These are phyloP conservation scores for Areca catechu DNA, from an alignment of 176 grass and related monocot species.

Conservation along the genomic window DNA sequence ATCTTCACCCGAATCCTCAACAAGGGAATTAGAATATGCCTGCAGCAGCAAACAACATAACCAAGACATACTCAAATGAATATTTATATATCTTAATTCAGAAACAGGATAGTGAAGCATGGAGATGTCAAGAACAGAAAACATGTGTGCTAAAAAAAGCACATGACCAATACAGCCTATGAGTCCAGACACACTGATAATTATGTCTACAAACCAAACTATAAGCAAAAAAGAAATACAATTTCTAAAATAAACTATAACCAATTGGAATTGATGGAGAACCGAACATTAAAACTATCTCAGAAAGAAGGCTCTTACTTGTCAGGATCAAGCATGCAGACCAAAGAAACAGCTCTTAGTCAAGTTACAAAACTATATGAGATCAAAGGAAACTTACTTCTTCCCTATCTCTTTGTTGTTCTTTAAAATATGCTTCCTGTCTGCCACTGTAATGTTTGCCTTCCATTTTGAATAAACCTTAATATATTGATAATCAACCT, in stretches of 20 bases:
- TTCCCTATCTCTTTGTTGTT: conserved; percentile 3
- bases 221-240: not conserved
- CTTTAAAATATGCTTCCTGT: conserved; percentile 2
- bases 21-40: conserved; percentile 2
- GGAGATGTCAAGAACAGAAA: too few species aligned
- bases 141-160: too few species aligned
- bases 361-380: not conserved
- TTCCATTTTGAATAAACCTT: conserved; percentile 3
- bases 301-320: too few species aligned
- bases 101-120: too few species aligned
- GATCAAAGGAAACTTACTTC: not conserved
- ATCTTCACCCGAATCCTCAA: conserved; percentile 27
- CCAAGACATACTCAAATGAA: not conserved
- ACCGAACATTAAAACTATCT: too few species aligned
- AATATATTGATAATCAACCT: not conserved
- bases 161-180: too few species aligned
- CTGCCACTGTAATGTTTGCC: conserved; percentile 3
- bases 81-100: too few species aligned
- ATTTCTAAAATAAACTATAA: too few species aligned
- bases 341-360: not conserved
- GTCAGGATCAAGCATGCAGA: too few species aligned
- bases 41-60: not conserved
- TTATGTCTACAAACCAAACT: too few species aligned
- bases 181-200: too few species aligned
- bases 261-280: too few species aligned